These are phyloP conservation scores for Geotrichum reessii DNA, from an alignment of 1,139 yeast species.

Conservation along the genomic window DNA sequence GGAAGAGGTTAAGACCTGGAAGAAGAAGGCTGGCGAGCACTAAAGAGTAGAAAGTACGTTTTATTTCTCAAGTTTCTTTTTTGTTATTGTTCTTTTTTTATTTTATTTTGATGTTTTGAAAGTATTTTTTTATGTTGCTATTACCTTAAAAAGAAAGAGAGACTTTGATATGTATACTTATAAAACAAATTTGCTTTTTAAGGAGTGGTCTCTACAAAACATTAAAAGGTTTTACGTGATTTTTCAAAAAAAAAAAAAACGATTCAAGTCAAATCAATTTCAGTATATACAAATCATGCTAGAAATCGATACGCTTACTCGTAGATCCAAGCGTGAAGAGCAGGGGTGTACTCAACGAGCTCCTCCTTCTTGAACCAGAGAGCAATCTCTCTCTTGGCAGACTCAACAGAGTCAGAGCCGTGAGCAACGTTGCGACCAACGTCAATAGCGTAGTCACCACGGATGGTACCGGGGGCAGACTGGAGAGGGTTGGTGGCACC, in stretches of 20 bases:
- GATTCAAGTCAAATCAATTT: background rate
- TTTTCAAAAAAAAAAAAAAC: background rate
- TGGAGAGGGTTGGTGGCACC: constrained; percentile 99
- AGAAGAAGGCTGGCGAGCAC: constrained; percentile 35
- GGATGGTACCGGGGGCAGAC: constrained; percentile 98
- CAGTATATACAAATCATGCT: constrained; percentile 6
- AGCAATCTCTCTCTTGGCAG: constrained; percentile 91
- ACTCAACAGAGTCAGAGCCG: constrained; percentile 99
- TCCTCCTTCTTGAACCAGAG: constrained; percentile 99
- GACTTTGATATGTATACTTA: too few relatives aligned
- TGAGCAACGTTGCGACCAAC: constrained; percentile 99
- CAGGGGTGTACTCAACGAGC: constrained; percentile 84
- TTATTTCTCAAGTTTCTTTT: too few relatives aligned
- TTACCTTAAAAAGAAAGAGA: too few relatives aligned
- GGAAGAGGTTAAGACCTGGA: constrained; percentile 82
- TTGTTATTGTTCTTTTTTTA: too few relatives aligned
- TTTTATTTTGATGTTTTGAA: too few relatives aligned
- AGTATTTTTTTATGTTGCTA: background rate
- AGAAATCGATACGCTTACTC: constrained; percentile 47
- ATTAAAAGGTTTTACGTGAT: too few relatives aligned
- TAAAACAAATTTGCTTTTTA: too few relatives aligned
- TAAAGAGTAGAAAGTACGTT: background rate
- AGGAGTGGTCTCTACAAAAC: too few relatives aligned
- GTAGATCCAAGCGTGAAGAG: constrained; percentile 85
- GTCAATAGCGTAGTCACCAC: constrained; percentile 82